Conservation (phyloP, 2,329 filamentous ascomycete genomes). For the Exserohilum turcica region DNA sequence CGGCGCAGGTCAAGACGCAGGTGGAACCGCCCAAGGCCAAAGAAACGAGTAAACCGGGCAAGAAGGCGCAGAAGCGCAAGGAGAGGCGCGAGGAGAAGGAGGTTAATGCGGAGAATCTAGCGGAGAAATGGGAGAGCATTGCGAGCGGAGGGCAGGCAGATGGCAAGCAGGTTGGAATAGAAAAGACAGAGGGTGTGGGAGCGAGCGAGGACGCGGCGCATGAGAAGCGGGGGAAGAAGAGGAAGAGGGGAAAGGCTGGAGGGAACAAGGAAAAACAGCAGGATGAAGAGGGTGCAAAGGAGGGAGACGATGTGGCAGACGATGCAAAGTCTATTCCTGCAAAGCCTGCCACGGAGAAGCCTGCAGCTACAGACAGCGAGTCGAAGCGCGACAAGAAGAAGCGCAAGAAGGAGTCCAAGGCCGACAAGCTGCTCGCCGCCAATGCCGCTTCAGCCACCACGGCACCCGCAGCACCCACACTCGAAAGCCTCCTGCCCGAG, state of each 20-base stretch:
- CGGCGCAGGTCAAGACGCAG: constrained; percentile 75
- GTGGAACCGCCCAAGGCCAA: constrained; percentile 50
- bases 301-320: constrained; percentile 28
- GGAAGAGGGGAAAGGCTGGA: constrained; percentile 36
- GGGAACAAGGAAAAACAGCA: constrained; percentile 32
- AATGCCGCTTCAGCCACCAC: constrained; percentile 14
- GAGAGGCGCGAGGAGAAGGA: constrained; percentile 70
- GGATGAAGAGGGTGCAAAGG: constrained; percentile 26
- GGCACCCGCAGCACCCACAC: constrained; percentile 4
- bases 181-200: constrained; percentile 56
- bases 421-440: constrained; percentile 9
- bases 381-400: constrained; percentile 33
- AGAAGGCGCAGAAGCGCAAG: constrained; percentile 62
- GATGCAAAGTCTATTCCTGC: constrained; percentile 24
- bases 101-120: constrained; percentile 70
- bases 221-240: constrained; percentile 46
- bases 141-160: constrained; percentile 53
- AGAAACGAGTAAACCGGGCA: constrained; percentile 51
- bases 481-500: constrained; percentile 39
- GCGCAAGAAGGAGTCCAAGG: constrained; percentile 15
- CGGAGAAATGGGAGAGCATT: constrained; percentile 49
- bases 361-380: constrained; percentile 21
- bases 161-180: constrained; percentile 38
- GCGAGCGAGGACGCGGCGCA: constrained; percentile 31
- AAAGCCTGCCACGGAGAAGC: constrained; percentile 14